Percentiles rank a stretch among this genome's conserved stretches.
phyloP scores from a whole-genome alignment of 2,329 filamentous ascomycete species.

The Dactylellina parvicollis region DNA sequence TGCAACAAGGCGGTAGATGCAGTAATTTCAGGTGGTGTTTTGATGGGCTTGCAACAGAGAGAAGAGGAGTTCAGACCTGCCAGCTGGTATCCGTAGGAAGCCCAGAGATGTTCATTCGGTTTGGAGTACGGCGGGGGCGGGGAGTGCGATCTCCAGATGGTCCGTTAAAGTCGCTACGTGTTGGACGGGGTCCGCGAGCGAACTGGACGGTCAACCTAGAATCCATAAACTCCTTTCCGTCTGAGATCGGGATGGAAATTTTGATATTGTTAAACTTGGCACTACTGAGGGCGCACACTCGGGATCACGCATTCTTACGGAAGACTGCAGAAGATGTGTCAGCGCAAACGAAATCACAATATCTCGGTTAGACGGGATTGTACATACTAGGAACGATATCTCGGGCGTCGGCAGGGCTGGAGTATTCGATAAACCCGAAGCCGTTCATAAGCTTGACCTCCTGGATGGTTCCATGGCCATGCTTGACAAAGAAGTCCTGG shows the following conservation, averaged over 20 bases:
- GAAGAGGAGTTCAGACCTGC: constrained; percentile 80
- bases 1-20: constrained; percentile 40
- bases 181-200: constrained; percentile 81
- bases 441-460: constrained; percentile 99
- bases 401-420: constrained; percentile 96
- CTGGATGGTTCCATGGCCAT: constrained; percentile 96
- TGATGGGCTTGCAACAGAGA: constrained; percentile 47
- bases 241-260: constrained; percentile 60
- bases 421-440: constrained; percentile 99
- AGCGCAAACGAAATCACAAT: constrained; percentile 4
- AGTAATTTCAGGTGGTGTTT: constrained; percentile 8
- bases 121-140: constrained; percentile 90
- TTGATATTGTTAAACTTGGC: constrained; percentile 9
- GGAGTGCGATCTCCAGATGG: constrained; percentile 72
- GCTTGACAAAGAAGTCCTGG: constrained; percentile 91
- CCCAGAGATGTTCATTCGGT: constrained; percentile 97
- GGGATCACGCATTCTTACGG: constrained; percentile 66
- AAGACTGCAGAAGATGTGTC: constrained; percentile 65
- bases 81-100: constrained; percentile 98
- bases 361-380: constrained; percentile 45
- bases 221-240: constrained; percentile 98
- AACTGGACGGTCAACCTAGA: constrained; percentile 98
- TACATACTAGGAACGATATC: constrained; percentile 95
- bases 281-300: constrained; percentile 57
- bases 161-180: constrained; percentile 70